Percentiles rank a stretch among this genome's conserved stretches.
These are phyloP conservation scores for Metarhizium robertsii DNA, from an alignment of 2,329 filamentous ascomycete species.

Conservation along the genomic window DNA sequence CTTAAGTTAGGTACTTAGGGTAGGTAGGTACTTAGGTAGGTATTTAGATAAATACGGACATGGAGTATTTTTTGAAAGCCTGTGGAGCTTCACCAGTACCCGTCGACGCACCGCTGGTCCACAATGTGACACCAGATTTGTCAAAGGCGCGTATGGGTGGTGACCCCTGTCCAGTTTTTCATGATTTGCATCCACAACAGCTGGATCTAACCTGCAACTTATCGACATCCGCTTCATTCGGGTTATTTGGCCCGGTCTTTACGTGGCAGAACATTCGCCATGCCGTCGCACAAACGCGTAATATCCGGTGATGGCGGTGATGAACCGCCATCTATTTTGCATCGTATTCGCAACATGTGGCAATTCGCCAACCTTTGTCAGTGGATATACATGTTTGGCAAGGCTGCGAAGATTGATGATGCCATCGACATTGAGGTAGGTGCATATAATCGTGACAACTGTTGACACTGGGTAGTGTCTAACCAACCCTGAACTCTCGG, in stretches of 20 bases:
- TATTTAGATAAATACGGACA: neutral
- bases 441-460: neutral
- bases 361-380: slow-evolving; percentile 91
- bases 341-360: slow-evolving; percentile 80
- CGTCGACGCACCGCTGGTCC: neutral
- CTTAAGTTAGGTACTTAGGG: neutral
- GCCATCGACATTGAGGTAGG: slow-evolving; percentile 81
- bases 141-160: neutral
- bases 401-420: slow-evolving; percentile 81
- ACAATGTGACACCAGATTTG: neutral
- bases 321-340: slow-evolving; percentile 32
- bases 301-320: neutral
- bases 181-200: neutral
- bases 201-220: neutral
- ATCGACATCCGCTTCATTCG: neutral
- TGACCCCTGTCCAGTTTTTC: neutral
- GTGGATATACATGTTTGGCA: slow-evolving; percentile 87
- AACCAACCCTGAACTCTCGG: neutral
- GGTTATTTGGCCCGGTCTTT: neutral
- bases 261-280: slow-evolving; percentile 1
- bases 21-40: neutral
- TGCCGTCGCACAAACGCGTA: slow-evolving; percentile 8
- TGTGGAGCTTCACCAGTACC: no score
- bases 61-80: no score
- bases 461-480: neutral